Conservation (phyloP, 768 basidiomycete genomes). For the Pholiota microspora region DNA sequence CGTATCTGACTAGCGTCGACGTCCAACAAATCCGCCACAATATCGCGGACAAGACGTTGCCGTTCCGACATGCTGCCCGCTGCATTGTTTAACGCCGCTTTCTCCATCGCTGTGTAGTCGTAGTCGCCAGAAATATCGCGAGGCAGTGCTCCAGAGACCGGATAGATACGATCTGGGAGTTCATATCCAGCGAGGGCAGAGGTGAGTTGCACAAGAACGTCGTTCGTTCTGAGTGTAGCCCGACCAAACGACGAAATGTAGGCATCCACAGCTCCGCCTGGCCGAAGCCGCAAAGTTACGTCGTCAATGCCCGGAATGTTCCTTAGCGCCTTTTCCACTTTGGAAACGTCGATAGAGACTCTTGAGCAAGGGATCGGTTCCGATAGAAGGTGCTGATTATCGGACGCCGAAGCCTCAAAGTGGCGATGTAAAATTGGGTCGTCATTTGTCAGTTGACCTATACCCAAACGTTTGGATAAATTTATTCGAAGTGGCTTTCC, state of each 20-base stretch:
- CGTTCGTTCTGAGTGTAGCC: slow-evolving; percentile 16
- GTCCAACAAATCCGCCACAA: slow-evolving; percentile 31
- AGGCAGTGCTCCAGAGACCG: slow-evolving; percentile 26
- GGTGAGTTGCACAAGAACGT: slow-evolving; percentile 21
- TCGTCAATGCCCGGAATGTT: slow-evolving; percentile 30
- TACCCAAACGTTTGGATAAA: slow-evolving; percentile 37
- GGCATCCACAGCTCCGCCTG: slow-evolving; percentile 34
- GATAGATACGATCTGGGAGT: slow-evolving; percentile 34
- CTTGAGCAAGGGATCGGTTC: slow-evolving; percentile 35
- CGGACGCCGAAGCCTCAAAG: slow-evolving; percentile 36
- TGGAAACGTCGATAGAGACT: slow-evolving; percentile 28
- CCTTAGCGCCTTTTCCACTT: slow-evolving; percentile 26
- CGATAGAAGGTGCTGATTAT: slow-evolving; percentile 29
- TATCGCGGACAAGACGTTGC: slow-evolving; percentile 33
- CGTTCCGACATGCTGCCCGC: slow-evolving; percentile 27
- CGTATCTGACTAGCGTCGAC: slow-evolving; percentile 28
- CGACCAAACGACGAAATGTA: slow-evolving; percentile 30
- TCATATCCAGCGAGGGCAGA: slow-evolving; percentile 35
- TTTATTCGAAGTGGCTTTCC: slow-evolving; percentile 48
- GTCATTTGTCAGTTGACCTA: slow-evolving; percentile 33
- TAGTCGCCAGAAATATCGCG: slow-evolving; percentile 20
- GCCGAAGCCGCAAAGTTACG: slow-evolving; percentile 29
- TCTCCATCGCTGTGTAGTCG: slow-evolving; percentile 32
- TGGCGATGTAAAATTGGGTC: slow-evolving; percentile 35
- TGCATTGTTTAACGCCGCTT: slow-evolving; percentile 18